Evolutionary conservation across 2,329 filamentous ascomycete species (phyloP).

Genomic region (Cytospora piceicola): DNA sequence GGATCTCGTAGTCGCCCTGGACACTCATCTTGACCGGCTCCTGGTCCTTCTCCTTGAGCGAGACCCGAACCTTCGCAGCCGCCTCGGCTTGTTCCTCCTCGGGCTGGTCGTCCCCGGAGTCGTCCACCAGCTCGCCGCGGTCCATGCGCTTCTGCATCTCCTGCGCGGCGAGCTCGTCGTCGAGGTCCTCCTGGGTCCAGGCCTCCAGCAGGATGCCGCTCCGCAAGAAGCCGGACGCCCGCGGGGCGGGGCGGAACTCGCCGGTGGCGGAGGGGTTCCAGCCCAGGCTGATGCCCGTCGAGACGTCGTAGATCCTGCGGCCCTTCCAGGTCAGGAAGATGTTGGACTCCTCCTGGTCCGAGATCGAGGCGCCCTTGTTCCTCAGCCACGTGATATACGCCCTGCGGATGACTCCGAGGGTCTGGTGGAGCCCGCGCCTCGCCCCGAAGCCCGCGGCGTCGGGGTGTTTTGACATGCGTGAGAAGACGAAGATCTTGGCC

Average conservation of each 20-base stretch:
- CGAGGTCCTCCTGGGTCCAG: constrained; percentile 69
- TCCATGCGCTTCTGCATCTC: constrained; percentile 51
- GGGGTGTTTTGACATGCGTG: constrained; percentile 58
- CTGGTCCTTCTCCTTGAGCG: constrained; percentile 57
- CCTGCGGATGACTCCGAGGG: constrained; percentile 19
- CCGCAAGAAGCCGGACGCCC: constrained; percentile 48
- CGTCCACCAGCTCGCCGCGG: constrained; percentile 43
- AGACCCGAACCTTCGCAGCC: constrained; percentile 50
- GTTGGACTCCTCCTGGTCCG: constrained; percentile 46
- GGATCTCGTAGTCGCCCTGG: constrained; percentile 60
- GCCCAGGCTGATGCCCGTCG: constrained; percentile 71
- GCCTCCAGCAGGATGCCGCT: constrained; percentile 74
- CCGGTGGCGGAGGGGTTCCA: constrained; percentile 54
- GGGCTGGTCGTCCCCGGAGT: constrained; percentile 7
- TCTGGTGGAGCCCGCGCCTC: constrained; percentile 23
- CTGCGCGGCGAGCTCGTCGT: constrained; percentile 51
- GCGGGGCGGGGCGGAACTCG: constrained; percentile 42
- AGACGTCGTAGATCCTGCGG: constrained; percentile 73
- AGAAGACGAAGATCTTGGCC: constrained; percentile 69
- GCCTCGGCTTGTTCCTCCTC: constrained; percentile 33
- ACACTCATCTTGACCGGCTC: constrained; percentile 57
- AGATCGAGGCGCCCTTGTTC: background rate
- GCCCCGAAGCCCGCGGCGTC: constrained; percentile 28
- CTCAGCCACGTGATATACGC: constrained; percentile 12
- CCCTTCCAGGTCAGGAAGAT: constrained; percentile 82